These are phyloP conservation scores for Pseudogymnoascus sp. DNA, from an alignment of 2,329 filamentous ascomycete genomes.

Conservation along the genomic window DNA sequence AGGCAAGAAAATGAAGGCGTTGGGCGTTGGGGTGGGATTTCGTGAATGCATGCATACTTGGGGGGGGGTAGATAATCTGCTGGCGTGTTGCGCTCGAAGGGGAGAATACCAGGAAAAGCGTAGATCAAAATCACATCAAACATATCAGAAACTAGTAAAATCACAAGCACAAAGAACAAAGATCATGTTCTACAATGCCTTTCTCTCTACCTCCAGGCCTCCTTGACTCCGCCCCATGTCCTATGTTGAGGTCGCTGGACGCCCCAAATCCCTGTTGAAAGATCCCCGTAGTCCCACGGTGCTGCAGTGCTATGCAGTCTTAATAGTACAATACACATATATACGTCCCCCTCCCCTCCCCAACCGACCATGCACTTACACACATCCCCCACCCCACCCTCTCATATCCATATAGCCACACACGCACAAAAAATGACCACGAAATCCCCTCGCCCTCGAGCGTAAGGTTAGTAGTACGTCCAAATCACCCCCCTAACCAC, in stretches of 20 bases:
- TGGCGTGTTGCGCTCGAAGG: too few relatives aligned
- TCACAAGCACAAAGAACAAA: neutral
- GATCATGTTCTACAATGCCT: constrained; percentile 2
- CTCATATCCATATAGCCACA: neutral
- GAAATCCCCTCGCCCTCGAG: neutral
- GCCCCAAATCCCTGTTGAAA: constrained; percentile 4
- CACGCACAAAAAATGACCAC: neutral
- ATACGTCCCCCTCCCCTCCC: neutral
- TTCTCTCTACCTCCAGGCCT: neutral
- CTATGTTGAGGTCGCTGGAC: constrained; percentile 5
- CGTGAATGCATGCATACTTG: neutral
- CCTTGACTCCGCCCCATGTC: neutral
- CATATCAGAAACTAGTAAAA: constrained; percentile 1
- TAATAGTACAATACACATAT: constrained; percentile 8
- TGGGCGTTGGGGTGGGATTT: constrained; percentile 1
- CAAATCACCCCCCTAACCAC: neutral
- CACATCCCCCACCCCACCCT: neutral
- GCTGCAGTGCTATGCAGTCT: neutral
- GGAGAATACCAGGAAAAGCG: neutral
- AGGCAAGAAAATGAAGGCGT: neutral
- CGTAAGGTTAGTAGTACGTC: neutral
- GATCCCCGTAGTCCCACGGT: neutral
- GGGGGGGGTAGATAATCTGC: neutral
- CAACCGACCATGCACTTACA: neutral
- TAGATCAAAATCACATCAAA: neutral